These are phyloP conservation scores for Aechmea fasciata DNA, from an alignment of 176 grass and related monocot genomes.

Conservation along the genomic window DNA sequence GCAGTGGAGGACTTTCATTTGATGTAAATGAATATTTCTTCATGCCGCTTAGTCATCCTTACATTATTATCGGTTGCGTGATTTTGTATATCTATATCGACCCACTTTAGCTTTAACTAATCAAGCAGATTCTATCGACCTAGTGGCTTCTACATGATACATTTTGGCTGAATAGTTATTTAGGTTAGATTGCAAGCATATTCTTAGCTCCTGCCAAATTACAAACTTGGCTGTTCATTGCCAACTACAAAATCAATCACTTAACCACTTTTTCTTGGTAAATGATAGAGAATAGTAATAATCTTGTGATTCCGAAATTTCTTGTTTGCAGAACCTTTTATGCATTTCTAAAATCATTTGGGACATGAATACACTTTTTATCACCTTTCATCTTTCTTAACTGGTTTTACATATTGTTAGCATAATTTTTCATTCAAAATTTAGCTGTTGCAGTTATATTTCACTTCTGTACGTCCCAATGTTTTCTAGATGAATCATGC, in stretches of 20 bases:
- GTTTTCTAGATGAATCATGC: background rate
- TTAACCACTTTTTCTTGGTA: too few relatives aligned
- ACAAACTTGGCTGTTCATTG: too few relatives aligned
- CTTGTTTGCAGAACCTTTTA: background rate
- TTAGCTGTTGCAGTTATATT: background rate
- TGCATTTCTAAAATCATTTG: background rate
- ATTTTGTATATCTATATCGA: background rate
- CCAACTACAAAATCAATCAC: too few relatives aligned
- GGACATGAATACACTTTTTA: too few relatives aligned
- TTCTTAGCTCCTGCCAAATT: too few relatives aligned
- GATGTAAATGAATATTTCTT: conserved; percentile 36
- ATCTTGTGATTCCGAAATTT: background rate
- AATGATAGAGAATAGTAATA: too few relatives aligned
- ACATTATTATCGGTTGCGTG: background rate
- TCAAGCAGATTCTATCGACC: background rate
- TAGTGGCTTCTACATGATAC: background rate
- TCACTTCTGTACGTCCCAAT: background rate
- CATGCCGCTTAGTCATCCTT: background rate
- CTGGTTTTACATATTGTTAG: too few relatives aligned
- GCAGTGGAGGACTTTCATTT: conserved; percentile 30
- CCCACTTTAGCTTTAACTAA: background rate
- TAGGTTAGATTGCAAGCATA: too few relatives aligned
- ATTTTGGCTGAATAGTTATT: too few relatives aligned
- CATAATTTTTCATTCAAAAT: too few relatives aligned
- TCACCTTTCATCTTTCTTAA: too few relatives aligned